Evolutionary conservation across 371 early-diverging fungal species (phyloP).

Genomic region (Apophysomyces trapeziformis): DNA sequence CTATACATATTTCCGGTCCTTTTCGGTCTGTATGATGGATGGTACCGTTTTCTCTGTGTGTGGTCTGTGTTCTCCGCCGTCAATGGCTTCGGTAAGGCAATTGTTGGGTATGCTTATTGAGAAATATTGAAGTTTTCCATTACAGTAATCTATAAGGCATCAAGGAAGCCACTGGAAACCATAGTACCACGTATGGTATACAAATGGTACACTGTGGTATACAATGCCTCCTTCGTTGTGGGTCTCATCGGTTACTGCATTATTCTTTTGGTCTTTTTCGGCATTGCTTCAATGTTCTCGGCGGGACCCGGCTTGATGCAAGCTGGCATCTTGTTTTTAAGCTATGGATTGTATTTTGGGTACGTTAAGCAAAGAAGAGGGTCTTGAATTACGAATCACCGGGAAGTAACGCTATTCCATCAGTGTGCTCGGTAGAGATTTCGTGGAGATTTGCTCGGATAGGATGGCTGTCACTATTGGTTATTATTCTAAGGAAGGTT

Average conservation of each 20-base stretch:
- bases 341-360: constrained; percentile 79
- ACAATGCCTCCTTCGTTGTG: constrained; percentile 66
- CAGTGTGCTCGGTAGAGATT: constrained; percentile 80
- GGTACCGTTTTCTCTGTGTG: constrained; percentile 46
- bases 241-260: constrained; percentile 65
- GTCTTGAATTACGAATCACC: neutral
- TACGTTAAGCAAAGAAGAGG: constrained; percentile 27
- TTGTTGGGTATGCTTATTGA: neutral
- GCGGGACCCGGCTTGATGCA: constrained; percentile 50
- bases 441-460: constrained; percentile 84
- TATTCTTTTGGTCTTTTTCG: constrained; percentile 63
- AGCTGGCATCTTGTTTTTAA: constrained; percentile 52
- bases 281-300: constrained; percentile 48
- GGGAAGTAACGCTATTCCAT: neutral
- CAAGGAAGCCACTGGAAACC: constrained; percentile 68
- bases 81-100: constrained; percentile 46
- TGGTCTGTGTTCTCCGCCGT: constrained; percentile 49
- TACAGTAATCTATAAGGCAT: constrained; percentile 60
- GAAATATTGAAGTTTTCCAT: constrained; percentile 4
- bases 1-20: constrained; percentile 71
- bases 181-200: constrained; percentile 73
- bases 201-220: constrained; percentile 70
- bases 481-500: constrained; percentile 71
- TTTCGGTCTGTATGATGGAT: constrained; percentile 57
- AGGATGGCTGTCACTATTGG: constrained; percentile 85